Percentiles rank a stretch among this genome's conserved stretches.
Evolutionary conservation across 2,329 filamentous ascomycete genomes (phyloP).

Genomic region (Claviceps sp.): DNA sequence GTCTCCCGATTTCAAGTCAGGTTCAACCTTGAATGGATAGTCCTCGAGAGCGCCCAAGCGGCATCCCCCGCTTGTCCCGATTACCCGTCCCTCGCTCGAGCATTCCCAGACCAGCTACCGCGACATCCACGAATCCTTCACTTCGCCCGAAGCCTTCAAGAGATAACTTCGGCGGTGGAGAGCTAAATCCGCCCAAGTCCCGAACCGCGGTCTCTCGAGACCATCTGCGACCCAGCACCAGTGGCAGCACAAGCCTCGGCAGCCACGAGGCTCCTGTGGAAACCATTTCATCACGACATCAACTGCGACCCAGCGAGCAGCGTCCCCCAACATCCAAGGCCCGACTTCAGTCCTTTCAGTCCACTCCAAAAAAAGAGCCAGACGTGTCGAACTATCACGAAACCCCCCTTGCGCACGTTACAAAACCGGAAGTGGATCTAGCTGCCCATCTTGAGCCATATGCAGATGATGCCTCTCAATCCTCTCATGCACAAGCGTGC

Average conservation of each 20-base stretch:
- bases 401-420: slow-evolving; percentile 4
- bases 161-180: slow-evolving; percentile 10
- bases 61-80: slow-evolving; percentile 25
- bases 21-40: slow-evolving; percentile 15
- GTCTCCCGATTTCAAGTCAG: not conserved
- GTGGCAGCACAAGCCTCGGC: slow-evolving; percentile 9
- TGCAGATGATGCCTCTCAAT: not conserved
- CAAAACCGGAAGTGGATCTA: not conserved
- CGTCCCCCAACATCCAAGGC: slow-evolving; percentile 2
- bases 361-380: slow-evolving; percentile 7
- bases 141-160: not conserved
- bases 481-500: not conserved
- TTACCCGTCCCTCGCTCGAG: slow-evolving; percentile 23
- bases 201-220: slow-evolving; percentile 27
- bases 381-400: slow-evolving; percentile 4
- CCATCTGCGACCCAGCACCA: slow-evolving; percentile 19
- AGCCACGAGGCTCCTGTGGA: slow-evolving; percentile 8
- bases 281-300: slow-evolving; percentile 10
- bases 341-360: slow-evolving; percentile 7
- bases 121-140: slow-evolving; percentile 12
- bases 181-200: slow-evolving; percentile 27
- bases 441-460: not conserved
- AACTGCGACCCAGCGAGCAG: slow-evolving; percentile 9
- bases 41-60: slow-evolving; percentile 22
- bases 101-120: slow-evolving; percentile 17